Percentiles rank a stretch among this genome's conserved stretches.
Conservation (phyloP, 2,329 filamentous ascomycete species). For the Triangularia verruculosa region DNA sequence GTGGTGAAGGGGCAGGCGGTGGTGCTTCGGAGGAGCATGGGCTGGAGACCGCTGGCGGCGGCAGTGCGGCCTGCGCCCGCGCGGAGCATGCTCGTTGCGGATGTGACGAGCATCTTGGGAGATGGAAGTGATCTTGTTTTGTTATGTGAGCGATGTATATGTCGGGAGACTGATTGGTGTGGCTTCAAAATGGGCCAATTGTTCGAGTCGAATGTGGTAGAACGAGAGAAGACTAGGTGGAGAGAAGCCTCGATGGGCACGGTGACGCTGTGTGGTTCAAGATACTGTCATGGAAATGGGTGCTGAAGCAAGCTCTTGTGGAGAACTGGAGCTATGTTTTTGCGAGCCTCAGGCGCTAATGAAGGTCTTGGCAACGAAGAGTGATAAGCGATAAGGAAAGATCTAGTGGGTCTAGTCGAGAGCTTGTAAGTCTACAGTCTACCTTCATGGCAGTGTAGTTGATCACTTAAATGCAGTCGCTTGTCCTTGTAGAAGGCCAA, state of each 20-base stretch:
- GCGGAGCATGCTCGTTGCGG: constrained; percentile 34
- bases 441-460: no score
- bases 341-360: constrained; percentile 16
- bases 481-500: background rate
- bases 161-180: background rate
- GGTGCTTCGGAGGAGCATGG: constrained; percentile 29
- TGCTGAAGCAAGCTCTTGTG: constrained; percentile 17
- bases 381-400: constrained; percentile 18
- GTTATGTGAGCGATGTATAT: background rate
- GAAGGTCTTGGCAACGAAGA: background rate
- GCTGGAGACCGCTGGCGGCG: constrained; percentile 26
- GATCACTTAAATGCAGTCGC: background rate
- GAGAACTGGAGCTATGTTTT: constrained; percentile 18
- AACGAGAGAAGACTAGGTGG: background rate
- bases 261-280: background rate
- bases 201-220: background rate
- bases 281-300: constrained; percentile 16
- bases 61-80: constrained; percentile 32
- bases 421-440: background rate
- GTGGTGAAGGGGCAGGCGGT: constrained; percentile 30
- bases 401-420: background rate
- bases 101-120: constrained; percentile 31
- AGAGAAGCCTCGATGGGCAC: background rate
- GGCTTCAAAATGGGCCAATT: background rate
- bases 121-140: background rate